Base-by-base conservation (phyloP, 768 basidiomycete species). In the Rhodotorula kratochvilovae region DNA sequence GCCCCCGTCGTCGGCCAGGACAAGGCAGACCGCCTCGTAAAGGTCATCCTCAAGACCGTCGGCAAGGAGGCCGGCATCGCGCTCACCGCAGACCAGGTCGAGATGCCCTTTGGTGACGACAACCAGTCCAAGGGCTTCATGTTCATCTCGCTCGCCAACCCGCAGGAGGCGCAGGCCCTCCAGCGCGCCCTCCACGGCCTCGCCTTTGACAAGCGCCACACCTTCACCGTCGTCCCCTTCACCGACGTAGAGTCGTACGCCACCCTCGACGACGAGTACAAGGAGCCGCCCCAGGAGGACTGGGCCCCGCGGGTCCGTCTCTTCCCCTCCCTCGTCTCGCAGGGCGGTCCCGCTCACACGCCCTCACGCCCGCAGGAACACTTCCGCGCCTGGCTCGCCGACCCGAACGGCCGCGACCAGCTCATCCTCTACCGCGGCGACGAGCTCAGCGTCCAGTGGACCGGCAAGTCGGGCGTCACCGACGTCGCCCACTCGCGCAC, bases 361-460 rank as follows among this genome's bases (percentile, higher is more conserved):
- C 51, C 21, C 7, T 17, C 46, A 0, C 31, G 19, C 33, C 42
- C 55, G n/a, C 72, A 97, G 92, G 96, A 97, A 80, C 94, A 99
- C 82, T 85, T 97, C 71, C 87, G 91, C 58, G 90, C 91, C 63
- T 99, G 95, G 94, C 85, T 98, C 63, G 91, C 88, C 35, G 96
- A 99, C 81, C 84, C 87, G 33, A 88, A 89, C 80, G 92, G 93
- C 46, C 89, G 95, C 71, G 96, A 99, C 80, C 96, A 99, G 80
- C 92, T 92, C 83, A 88, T 91, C 67, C 93, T 91, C 50, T 93
- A 95, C 80, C 87, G 91, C 50, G 91, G 90, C 58, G 91, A 94
- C 77, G 90, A 94, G 73, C 91, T 94, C 63, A 85, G 88, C 74
- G 87, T 99, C 76, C 84, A 87, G 77, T 99, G 93, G 94, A 91